phyloP scores from a whole-genome alignment of 2,329 filamentous ascomycete genomes.

The Exophiala mesophila region DNA sequence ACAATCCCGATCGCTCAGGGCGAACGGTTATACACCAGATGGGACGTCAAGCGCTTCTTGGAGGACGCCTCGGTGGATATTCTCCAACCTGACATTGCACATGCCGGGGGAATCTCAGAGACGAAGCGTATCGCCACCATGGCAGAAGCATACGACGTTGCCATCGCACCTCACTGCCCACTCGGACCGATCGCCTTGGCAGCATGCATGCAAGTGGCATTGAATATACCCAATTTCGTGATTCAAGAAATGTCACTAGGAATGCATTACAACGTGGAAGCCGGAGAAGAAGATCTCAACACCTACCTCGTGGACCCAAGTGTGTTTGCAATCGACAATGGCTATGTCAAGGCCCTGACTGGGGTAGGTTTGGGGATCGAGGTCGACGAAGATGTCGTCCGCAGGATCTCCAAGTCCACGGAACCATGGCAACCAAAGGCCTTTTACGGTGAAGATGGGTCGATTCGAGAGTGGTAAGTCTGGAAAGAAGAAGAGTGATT shows the following conservation, averaged over 20 bases:
- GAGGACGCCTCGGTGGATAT: slow-evolving; percentile 63
- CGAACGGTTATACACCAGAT: slow-evolving; percentile 63
- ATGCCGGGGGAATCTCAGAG: slow-evolving; percentile 67
- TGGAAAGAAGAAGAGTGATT: neutral
- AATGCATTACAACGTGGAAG: slow-evolving; percentile 69
- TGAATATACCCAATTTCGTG: slow-evolving; percentile 56
- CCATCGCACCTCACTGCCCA: slow-evolving; percentile 66
- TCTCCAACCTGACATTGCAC: slow-evolving; percentile 64
- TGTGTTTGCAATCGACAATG: slow-evolving; percentile 62
- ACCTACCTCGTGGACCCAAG: slow-evolving; percentile 62
- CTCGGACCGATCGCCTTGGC: slow-evolving; percentile 66
- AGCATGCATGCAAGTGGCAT: slow-evolving; percentile 61
- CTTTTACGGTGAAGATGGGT: slow-evolving; percentile 63
- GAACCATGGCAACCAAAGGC: slow-evolving; percentile 62
- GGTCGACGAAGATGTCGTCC: slow-evolving; percentile 63
- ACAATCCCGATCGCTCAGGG: slow-evolving; percentile 64
- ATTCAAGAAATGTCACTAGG: slow-evolving; percentile 74
- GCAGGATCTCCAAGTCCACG: slow-evolving; percentile 53
- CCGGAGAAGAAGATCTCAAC: slow-evolving; percentile 58
- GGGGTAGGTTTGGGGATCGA: slow-evolving; percentile 64
- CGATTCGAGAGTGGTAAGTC: slow-evolving; percentile 62
- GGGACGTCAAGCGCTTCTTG: slow-evolving; percentile 66
- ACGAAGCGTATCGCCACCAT: slow-evolving; percentile 61
- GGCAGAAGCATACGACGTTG: slow-evolving; percentile 66
- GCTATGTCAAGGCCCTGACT: slow-evolving; percentile 57